A percentile compares a stretch with the other conserved stretches of the same genome.
Conservation (phyloP, 2,329 filamentous ascomycete genomes). For the Hymenoscyphus fraxineus region DNA sequence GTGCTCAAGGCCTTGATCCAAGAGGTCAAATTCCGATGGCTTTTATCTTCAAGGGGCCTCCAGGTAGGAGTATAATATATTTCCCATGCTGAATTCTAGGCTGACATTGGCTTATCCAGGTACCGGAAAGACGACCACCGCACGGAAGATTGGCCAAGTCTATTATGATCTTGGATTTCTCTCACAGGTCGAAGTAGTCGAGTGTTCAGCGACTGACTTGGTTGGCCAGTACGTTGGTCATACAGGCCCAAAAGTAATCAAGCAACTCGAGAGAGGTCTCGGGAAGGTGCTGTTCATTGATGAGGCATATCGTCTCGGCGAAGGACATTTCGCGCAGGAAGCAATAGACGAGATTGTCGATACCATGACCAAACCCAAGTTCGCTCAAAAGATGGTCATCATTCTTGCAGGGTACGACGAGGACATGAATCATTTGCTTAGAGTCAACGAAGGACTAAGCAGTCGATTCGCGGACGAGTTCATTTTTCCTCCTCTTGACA, state of each 20-base stretch:
- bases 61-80: conserved; percentile 60
- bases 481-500: conserved; percentile 38
- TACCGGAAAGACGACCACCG: conserved; percentile 71
- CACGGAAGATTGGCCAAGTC: conserved; percentile 69
- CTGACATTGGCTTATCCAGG: conserved; percentile 36
- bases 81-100: neutral
- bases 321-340: conserved; percentile 54
- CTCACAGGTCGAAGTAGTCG: conserved; percentile 53
- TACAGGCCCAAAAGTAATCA: conserved; percentile 62
- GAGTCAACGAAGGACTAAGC: conserved; percentile 49
- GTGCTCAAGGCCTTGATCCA: conserved; percentile 45
- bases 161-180: conserved; percentile 74
- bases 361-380: conserved; percentile 44
- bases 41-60: conserved; percentile 55
- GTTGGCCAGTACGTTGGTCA: conserved; percentile 67
- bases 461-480: conserved; percentile 53
- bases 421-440: conserved; percentile 51
- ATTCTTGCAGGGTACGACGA: conserved; percentile 56
- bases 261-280: conserved; percentile 49
- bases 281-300: conserved; percentile 57
- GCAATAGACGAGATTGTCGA: conserved; percentile 67
- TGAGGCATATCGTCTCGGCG: conserved; percentile 53
- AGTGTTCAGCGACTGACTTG: conserved; percentile 65
- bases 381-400: conserved; percentile 47
- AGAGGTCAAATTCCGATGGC: conserved; percentile 51